Conservation (phyloP, 1,139 yeast genomes). For the Suhomyces chickasaworum region DNA sequence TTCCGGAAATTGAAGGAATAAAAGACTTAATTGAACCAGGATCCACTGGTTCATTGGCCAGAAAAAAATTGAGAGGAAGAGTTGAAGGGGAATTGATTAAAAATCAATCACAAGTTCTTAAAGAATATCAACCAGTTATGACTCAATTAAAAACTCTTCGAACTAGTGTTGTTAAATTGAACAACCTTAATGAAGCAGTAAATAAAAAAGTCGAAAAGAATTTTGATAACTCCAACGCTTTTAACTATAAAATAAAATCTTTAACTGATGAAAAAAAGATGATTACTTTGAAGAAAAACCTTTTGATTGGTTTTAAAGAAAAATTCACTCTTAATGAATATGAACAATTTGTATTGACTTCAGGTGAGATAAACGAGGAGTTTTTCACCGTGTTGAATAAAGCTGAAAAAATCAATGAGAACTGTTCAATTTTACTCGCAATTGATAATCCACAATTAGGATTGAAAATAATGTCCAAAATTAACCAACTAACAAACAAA, state of each 20-base stretch:
- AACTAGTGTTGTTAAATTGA: conserved; percentile 42
- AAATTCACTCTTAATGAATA: conserved; percentile 71
- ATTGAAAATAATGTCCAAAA: conserved; percentile 62
- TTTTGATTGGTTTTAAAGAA: conserved; percentile 59
- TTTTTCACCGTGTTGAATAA: conserved; percentile 64
- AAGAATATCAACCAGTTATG: conserved; percentile 62
- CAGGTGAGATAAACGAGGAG: conserved; percentile 49
- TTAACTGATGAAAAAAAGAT: conserved; percentile 45
- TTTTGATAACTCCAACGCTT: conserved; percentile 23
- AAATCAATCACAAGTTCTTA: conserved; percentile 58
- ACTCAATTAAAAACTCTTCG: conserved; percentile 48
- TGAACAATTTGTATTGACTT: conserved; percentile 61
- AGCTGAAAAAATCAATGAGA: conserved; percentile 63
- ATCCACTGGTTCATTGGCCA: conserved; percentile 23
- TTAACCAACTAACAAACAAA: conserved; percentile 51
- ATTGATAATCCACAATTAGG: conserved; percentile 76
- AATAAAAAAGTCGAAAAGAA: conserved; percentile 40
- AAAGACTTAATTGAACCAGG: conserved; percentile 25
- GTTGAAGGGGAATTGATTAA: conserved; percentile 72
- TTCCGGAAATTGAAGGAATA: conserved; percentile 17
- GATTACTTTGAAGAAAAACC: conserved; percentile 52
- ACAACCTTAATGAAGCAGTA: conserved; percentile 31
- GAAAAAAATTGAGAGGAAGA: conserved; percentile 57
- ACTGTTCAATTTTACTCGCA: conserved; percentile 68
- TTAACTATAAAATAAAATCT: conserved; percentile 40